Evolutionary conservation across 2,329 filamentous ascomycete genomes (phyloP), one percentile per base, ranked within the genome.

Genomic region (Alternaria gansuensis): DNA sequence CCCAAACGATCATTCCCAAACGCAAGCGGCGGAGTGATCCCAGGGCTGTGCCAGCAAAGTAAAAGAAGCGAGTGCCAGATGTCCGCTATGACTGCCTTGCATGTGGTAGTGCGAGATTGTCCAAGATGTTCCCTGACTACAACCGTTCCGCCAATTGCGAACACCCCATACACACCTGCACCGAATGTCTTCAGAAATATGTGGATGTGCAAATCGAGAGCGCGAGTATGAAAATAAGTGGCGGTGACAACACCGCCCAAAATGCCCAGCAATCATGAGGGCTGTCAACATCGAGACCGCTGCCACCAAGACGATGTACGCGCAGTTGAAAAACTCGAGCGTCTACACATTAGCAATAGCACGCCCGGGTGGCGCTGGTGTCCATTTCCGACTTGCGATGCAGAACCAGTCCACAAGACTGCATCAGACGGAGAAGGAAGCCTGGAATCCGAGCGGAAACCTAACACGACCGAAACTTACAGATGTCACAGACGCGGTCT

Each of bases 401-500:
- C 17, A 5, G 37, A 17, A 13, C 17, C 24, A 23, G 5, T 5
- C 0, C 37, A 40, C 37, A 11, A 40, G 13, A 34, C 4, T 5
- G 13, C 13, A 5, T 14, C 33, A n/a, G 11, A 34, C 5, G 11
- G 11, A 14, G 33, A 34, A 4, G 33, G 14, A 34, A 14, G 14
- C 26, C 26, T 28, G 26, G 8, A 28, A 28, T 28, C 8, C 3
- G 26, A 28, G 5, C 5, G 26, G 4, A 4, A 28, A 5, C 1
- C 26, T 8, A 28, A 28, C 5, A 8, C 8, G 26, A 28, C 26
- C 6, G 33, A 34, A 11, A 34, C 6, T n/a, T 34, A 13, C 13
- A 2, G 0, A 0, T 40, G 37, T 2, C 13, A 13, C 0, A 13
- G 13, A 11, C 24, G 21, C 11, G 21, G 21, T 13, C 17, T 0